Percentiles rank a stretch among this genome's conserved stretches.
These are phyloP conservation scores for Botrytis pseudocinerea DNA, from an alignment of 2,329 filamentous ascomycete species.

Conservation along the genomic window DNA sequence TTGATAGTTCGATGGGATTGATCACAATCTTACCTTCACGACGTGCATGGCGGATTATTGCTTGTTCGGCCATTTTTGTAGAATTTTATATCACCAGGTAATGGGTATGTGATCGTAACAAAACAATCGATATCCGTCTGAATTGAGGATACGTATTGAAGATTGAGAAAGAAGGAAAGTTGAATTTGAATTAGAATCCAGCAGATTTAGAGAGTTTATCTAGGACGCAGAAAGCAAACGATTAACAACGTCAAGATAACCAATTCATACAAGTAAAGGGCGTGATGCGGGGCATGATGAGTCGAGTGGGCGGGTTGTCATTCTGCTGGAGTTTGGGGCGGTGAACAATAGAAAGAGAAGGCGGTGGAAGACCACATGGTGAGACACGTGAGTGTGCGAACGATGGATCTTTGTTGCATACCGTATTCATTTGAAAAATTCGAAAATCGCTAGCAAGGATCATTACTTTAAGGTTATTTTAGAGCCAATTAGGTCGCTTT, in stretches of 20 bases:
- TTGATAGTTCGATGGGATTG: not conserved
- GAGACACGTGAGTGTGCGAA: not conserved
- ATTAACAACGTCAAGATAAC: not conserved
- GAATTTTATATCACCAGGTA: not conserved
- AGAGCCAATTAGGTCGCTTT: too few relatives aligned
- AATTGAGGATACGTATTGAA: not conserved
- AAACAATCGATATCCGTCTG: not conserved
- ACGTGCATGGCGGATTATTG: conserved; percentile 15
- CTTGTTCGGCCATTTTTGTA: conserved; percentile 7
- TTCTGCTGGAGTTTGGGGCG: not conserved
- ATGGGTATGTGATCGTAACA: not conserved
- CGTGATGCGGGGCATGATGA: not conserved
- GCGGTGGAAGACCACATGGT: not conserved
- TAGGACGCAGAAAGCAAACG: not conserved
- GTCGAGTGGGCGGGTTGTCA: not conserved
- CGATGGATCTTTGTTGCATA: too few relatives aligned
- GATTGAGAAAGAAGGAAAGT: not conserved
- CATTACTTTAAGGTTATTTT: too few relatives aligned
- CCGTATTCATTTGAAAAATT: too few relatives aligned
- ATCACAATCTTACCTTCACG: not conserved
- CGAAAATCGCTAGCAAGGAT: too few relatives aligned
- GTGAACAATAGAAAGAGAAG: not conserved
- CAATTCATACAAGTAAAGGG: not conserved
- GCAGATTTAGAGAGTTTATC: not conserved
- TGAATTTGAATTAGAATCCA: not conserved